Evolutionary conservation across 352 stramenopile genomes (phyloP).

Genomic region (Blastocystis sp.): DNA sequence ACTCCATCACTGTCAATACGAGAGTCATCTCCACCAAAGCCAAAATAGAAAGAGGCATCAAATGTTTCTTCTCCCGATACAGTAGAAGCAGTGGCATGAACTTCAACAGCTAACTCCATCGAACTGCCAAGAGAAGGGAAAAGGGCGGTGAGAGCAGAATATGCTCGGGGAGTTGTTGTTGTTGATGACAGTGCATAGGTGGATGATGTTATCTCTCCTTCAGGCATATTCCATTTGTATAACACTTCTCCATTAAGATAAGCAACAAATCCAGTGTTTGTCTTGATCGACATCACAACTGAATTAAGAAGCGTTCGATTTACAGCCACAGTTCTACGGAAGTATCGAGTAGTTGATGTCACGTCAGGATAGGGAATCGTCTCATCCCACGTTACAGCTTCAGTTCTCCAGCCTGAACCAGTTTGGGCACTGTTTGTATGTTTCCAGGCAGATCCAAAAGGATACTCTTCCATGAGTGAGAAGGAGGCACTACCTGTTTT

Average conservation of each 20-base stretch:
- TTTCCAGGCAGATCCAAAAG: background rate
- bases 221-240: background rate
- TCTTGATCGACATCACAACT: background rate
- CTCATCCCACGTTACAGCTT: background rate
- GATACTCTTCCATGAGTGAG: background rate
- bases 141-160: background rate
- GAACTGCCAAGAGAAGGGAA: background rate
- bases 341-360: background rate
- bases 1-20: background rate
- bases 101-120: constrained; percentile 1
- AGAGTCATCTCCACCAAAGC: background rate
- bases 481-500: background rate
- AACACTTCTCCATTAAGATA: background rate
- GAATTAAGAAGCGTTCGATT: background rate
- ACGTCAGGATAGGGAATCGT: background rate
- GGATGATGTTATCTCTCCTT: background rate
- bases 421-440: constrained; percentile 2
- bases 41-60: background rate
- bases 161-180: background rate
- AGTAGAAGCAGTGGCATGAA: background rate
- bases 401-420: background rate
- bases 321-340: background rate
- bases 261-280: background rate
- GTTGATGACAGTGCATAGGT: background rate
- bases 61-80: background rate